Percentiles rank a stretch among this genome's conserved stretches.
phyloP scores from a whole-genome alignment of 2,329 filamentous ascomycete species.

The Gnomoniopsis sp. region DNA sequence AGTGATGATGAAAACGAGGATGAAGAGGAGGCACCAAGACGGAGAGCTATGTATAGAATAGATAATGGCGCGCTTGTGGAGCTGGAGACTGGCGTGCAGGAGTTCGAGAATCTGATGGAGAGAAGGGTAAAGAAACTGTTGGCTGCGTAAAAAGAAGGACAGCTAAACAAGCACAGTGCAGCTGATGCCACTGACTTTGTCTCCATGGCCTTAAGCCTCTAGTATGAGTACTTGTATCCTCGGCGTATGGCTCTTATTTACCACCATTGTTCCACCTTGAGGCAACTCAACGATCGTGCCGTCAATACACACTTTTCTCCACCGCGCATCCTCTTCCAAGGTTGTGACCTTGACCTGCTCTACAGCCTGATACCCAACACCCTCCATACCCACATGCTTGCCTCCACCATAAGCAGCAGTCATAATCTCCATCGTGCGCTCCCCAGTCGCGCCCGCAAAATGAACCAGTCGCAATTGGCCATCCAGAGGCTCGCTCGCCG shows the following conservation, averaged over 20 bases:
- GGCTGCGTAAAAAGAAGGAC: constrained; percentile 3
- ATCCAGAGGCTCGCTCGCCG: constrained; percentile 66
- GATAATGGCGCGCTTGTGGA: constrained; percentile 53
- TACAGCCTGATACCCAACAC: constrained; percentile 69
- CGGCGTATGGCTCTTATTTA: constrained; percentile 47
- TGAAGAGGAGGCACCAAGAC: constrained; percentile 39
- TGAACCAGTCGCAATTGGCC: constrained; percentile 68
- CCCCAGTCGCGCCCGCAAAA: constrained; percentile 65
- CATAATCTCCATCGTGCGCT: constrained; percentile 76
- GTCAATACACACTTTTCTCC: constrained; percentile 88
- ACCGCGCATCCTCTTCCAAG: constrained; percentile 64
- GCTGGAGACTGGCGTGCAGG: constrained; percentile 58
- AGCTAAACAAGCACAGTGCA: neutral
- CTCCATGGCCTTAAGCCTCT: neutral
- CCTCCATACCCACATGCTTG: constrained; percentile 49
- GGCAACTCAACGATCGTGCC: constrained; percentile 79
- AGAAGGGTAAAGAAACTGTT: constrained; percentile 51
- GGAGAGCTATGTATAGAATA: constrained; percentile 58
- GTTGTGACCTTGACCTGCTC: constrained; percentile 65
- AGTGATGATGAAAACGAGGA: constrained; percentile 43
- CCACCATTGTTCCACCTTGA: constrained; percentile 65
- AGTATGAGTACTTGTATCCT: constrained; percentile 42
- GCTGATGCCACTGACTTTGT: neutral
- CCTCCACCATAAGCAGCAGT: constrained; percentile 57
- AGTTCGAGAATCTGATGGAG: constrained; percentile 63